A percentile compares a stretch with the other conserved stretches of the same genome.
phyloP scores from a whole-genome alignment of 345 rosid genomes.

The Eucalyptus cloeziana region DNA sequence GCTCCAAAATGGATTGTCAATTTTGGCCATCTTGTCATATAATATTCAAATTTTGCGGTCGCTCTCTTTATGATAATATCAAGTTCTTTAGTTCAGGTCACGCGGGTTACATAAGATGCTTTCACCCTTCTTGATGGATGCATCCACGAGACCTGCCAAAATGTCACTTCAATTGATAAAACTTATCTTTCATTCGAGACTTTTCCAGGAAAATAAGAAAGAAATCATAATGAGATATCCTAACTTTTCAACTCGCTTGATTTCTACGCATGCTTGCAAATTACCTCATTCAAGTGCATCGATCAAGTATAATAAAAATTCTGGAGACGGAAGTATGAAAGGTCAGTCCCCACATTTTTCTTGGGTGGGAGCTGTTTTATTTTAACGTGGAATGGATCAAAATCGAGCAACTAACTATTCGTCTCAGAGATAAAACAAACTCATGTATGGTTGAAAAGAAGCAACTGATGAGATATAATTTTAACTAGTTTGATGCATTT shows the following conservation, averaged over 20 bases:
- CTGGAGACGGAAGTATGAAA: neutral
- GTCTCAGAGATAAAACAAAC: neutral
- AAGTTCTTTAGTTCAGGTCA: neutral
- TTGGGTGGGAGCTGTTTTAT: neutral
- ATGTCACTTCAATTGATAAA: neutral
- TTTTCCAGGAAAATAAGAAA: neutral
- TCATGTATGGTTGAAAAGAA: neutral
- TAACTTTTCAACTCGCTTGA: neutral
- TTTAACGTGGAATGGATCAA: neutral
- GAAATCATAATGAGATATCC: neutral
- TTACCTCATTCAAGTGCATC: neutral
- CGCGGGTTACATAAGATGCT: neutral
- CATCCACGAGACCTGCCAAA: neutral
- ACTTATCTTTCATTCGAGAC: neutral
- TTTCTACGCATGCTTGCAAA: neutral
- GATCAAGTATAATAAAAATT: neutral
- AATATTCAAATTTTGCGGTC: neutral
- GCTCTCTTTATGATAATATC: neutral
- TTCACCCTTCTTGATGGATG: neutral
- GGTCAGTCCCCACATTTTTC: neutral
- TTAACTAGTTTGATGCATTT: rapidly evolving
- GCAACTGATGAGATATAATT: neutral
- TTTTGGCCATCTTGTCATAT: neutral
- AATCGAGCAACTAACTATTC: neutral
- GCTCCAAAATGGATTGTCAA: neutral